Percentiles rank a stretch among this genome's conserved stretches.
phyloP scores from a whole-genome alignment of 2,329 filamentous ascomycete species.

The Diaporthe citriasiana region DNA sequence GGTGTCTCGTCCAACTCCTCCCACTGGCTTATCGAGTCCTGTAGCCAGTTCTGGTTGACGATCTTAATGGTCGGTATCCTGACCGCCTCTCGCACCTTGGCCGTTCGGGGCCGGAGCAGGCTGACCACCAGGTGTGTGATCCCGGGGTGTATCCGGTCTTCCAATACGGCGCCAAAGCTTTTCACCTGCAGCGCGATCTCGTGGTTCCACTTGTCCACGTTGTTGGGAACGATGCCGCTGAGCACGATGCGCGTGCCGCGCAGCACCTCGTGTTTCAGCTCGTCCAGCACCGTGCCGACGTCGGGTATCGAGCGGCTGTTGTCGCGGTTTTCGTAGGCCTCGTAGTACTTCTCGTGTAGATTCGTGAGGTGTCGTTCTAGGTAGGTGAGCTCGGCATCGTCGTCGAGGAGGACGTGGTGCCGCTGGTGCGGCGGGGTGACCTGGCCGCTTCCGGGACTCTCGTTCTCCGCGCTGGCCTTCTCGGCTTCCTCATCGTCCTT shows the following conservation, averaged over 20 bases:
- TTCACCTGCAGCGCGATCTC: slow-evolving; percentile 91
- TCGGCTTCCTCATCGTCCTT: slow-evolving; percentile 80
- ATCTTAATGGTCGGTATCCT: slow-evolving; percentile 87
- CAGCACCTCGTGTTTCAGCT: slow-evolving; percentile 83
- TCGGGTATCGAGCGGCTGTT: slow-evolving; percentile 79
- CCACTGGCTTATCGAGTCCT: slow-evolving; percentile 89
- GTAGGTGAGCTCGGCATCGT: slow-evolving; percentile 85
- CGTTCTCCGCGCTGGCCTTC: slow-evolving; percentile 61
- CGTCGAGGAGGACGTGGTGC: slow-evolving; percentile 87
- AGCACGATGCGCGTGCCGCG: slow-evolving; percentile 84
- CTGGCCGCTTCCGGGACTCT: slow-evolving; percentile 45
- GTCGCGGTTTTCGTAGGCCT: slow-evolving; percentile 78
- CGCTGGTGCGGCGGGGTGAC: slow-evolving; percentile 57
- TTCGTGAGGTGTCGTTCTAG: slow-evolving; percentile 82
- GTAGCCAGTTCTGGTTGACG: slow-evolving; percentile 91
- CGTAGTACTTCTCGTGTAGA: slow-evolving; percentile 86
- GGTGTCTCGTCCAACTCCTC: slow-evolving; percentile 81
- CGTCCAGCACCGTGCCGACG: slow-evolving; percentile 85
- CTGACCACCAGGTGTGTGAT: slow-evolving; percentile 83
- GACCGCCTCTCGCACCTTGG: slow-evolving; percentile 90
- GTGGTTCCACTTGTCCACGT: slow-evolving; percentile 81
- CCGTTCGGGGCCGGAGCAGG: slow-evolving; percentile 80
- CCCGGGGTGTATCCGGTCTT: slow-evolving; percentile 69
- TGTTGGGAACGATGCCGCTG: slow-evolving; percentile 89
- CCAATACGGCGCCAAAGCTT: slow-evolving; percentile 82